Percentiles rank a stretch among this genome's conserved stretches.
These are phyloP conservation scores for Kwoniella heveanensis DNA, from an alignment of 768 basidiomycete genomes.

Conservation along the genomic window DNA sequence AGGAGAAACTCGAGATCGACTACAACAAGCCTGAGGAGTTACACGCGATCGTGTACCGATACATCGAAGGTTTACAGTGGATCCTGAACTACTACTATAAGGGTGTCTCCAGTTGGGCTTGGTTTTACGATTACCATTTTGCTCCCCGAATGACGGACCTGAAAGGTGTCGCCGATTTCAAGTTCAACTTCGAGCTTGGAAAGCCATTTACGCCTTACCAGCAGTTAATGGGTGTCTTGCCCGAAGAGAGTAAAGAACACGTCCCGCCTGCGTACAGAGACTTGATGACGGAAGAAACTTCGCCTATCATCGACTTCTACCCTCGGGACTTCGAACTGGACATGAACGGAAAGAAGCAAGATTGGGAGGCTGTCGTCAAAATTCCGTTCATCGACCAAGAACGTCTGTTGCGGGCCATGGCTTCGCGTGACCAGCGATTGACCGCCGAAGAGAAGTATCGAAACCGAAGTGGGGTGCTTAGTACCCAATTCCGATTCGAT, in stretches of 20 bases:
- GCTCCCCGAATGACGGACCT: constrained; percentile 91
- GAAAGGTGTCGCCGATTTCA: constrained; percentile 69
- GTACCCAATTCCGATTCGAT: constrained; percentile 75
- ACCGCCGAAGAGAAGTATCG: constrained; percentile 72
- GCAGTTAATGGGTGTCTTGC: constrained; percentile 97
- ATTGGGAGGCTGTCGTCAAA: constrained; percentile 99
- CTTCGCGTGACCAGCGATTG: constrained; percentile 74
- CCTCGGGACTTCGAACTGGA: constrained; percentile 88
- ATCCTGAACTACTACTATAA: constrained; percentile 99
- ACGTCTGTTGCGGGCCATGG: constrained; percentile 79
- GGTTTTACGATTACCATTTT: constrained; percentile 99
- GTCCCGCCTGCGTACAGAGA: constrained; percentile 87
- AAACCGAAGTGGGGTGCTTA: constrained; percentile 72
- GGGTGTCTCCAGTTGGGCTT: constrained; percentile 95
- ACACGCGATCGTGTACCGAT: constrained; percentile 72
- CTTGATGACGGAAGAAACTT: constrained; percentile 80
- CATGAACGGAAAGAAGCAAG: constrained; percentile 95
- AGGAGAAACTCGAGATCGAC: constrained; percentile 86
- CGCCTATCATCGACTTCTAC: constrained; percentile 92
- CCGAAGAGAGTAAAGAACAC: constrained; percentile 82
- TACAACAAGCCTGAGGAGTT: constrained; percentile 68
- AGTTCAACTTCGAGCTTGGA: constrained; percentile 84
- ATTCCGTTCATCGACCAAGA: constrained; percentile 93
- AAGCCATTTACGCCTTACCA: constrained; percentile 89
- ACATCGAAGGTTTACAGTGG: constrained; percentile 95